Percentiles rank a stretch among this genome's conserved stretches.
phyloP scores from a whole-genome alignment of 1,284 basidiomycete species.

The Salmacisia buchloeana region DNA sequence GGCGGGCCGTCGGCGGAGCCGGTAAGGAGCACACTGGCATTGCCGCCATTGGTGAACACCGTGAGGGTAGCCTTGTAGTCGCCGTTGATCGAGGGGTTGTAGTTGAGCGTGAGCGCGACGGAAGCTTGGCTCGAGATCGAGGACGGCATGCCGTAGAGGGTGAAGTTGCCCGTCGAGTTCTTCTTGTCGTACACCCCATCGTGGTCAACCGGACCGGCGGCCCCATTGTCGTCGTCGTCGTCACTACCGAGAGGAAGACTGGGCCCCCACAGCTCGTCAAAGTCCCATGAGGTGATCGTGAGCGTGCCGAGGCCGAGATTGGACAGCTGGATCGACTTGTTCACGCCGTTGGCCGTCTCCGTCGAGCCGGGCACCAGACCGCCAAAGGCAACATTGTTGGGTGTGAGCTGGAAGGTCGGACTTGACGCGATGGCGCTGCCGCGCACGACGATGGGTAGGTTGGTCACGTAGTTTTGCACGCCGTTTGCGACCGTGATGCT shows the following conservation, averaged over 20 bases:
- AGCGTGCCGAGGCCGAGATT: slow-evolving; percentile 10
- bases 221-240: slow-evolving; percentile 9
- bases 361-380: slow-evolving; percentile 13
- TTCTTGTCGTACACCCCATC: slow-evolving; percentile 11
- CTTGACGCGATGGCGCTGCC: slow-evolving; percentile 7
- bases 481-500: slow-evolving; percentile 4
- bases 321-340: slow-evolving; percentile 12
- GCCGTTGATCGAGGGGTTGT: slow-evolving; percentile 14
- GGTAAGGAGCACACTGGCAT: slow-evolving; percentile 9
- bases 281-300: slow-evolving; percentile 11
- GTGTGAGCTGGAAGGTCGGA: slow-evolving; percentile 7
- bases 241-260: neutral
- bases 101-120: slow-evolving; percentile 14
- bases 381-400: slow-evolving; percentile 16
- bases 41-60: slow-evolving; percentile 16
- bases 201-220: neutral
- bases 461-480: slow-evolving; percentile 2
- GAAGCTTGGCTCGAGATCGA: slow-evolving; percentile 11
- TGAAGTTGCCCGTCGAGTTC: slow-evolving; percentile 16
- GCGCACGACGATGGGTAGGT: slow-evolving; percentile 12
- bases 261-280: neutral
- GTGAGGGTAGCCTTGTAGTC: slow-evolving; percentile 8
- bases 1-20: slow-evolving; percentile 11
- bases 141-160: slow-evolving; percentile 11
- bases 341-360: slow-evolving; percentile 9